These are phyloP conservation scores for Madurella fahalii DNA, from an alignment of 2,329 filamentous ascomycete species.

Conservation along the genomic window DNA sequence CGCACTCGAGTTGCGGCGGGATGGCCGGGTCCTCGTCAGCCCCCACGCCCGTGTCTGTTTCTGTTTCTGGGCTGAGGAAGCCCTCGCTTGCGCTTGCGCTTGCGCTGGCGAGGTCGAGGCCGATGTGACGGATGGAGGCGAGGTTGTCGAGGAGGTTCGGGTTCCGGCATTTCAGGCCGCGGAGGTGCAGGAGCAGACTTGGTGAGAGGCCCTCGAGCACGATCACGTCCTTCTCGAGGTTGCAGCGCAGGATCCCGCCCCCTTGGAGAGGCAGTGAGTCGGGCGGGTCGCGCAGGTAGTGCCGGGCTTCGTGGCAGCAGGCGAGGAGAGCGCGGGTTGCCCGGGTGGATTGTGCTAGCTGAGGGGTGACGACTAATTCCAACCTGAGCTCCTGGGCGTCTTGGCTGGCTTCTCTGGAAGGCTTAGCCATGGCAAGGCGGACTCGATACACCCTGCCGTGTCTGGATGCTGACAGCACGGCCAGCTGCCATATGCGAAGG, in stretches of 20 bases:
- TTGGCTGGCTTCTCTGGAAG: not conserved
- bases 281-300: not conserved
- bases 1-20: not conserved
- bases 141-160: not conserved
- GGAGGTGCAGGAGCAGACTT: not conserved
- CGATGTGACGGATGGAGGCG: not conserved
- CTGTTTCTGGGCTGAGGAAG: not conserved
- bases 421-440: not conserved
- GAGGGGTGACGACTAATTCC: conserved; percentile 1
- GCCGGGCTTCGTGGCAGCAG: conserved; percentile 6
- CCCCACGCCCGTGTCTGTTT: no score
- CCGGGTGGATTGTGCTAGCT: conserved; percentile 3
- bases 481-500: conserved; percentile 7
- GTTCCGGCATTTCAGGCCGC: no score
- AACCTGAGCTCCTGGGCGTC: not conserved
- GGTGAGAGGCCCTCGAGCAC: not conserved
- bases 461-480: not conserved
- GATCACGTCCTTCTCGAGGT: conserved; percentile 12
- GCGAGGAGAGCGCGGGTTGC: conserved; percentile 1
- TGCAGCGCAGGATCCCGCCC: conserved; percentile 6
- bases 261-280: conserved; percentile 4
- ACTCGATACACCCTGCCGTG: conserved; percentile 5
- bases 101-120: conserved; percentile 1
- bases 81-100: no score
- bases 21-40: not conserved